Evolutionary conservation across 2,329 filamentous ascomycete species (phyloP), one percentile per base, ranked within the genome.

Genomic region (Clarireedia paspali): DNA sequence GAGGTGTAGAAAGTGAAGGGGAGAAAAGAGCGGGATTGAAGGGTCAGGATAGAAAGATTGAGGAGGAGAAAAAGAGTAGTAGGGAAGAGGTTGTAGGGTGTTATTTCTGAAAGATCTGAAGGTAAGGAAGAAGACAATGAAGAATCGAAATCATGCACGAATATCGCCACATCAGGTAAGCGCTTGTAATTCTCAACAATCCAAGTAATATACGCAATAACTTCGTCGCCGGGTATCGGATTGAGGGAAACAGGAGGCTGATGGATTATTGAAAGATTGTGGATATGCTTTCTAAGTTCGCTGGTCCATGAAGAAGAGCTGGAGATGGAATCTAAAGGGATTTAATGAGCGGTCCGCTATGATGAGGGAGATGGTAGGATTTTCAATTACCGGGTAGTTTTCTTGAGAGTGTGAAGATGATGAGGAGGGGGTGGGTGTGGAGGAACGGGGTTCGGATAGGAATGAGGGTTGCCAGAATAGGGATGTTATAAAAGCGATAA

Each of bases 401-500:
- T 17, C 20, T 44, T 23, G 40, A 4, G 6, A 10, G 27, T 44
- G n/a, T 44, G n/a, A 9, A 23, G n/a, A 4, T 20, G 51, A n/a
- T 26, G 51, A 53, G 23, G 30, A 30, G 38, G 30, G 26, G 14
- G 50, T 34, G 30, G 36, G 23, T 20, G 27, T 53, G 12, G 42
- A 46, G 34, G 24, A 39, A 40, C 30, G 52, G 34, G 40, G 17
- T 42, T 17, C 48, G 48, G 14, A 54, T 49, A 5, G 45, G 26
- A 34, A 49, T 15, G 4, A 38, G 24, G 20, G 38, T 44, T 20
- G 27, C 39, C 26, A 53, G 30, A 47, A n/a, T 17, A 53, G 26
- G 17, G 52, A 54, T 50, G 26, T 42, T 14, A 54, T 54, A 7
- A 54, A 54, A 5, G 45, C 45, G 34, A 49, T 20, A 2, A 38